Evolutionary conservation across 2,329 filamentous ascomycete genomes (phyloP), one percentile per base, ranked within the genome.

Genomic region (Hymenotorrendiella dingleyae): DNA sequence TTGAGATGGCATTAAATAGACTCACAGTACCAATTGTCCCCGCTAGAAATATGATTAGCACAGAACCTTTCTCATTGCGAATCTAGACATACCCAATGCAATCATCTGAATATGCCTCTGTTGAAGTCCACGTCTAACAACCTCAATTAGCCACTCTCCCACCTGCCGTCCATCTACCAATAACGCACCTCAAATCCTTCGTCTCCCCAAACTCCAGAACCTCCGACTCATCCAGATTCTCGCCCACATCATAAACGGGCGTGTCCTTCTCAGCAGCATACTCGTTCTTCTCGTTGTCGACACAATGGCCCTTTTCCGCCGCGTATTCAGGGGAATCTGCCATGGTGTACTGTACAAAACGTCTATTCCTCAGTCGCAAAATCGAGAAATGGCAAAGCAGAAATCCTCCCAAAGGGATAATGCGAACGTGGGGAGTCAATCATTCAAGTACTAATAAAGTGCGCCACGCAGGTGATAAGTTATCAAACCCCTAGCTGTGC

Each of bases 41-140:
- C 3, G 66, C 66, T 10, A n/a, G n/a, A n/a, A n/a, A n/a, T n/a
- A n/a, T n/a, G n/a, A n/a, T n/a, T n/a, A n/a, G n/a, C n/a, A n/a
- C n/a, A n/a, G n/a, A n/a, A n/a, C n/a, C n/a, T n/a, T n/a, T n/a
- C n/a, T n/a, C n/a, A n/a, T n/a, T n/a, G n/a, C n/a, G n/a, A n/a
- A n/a, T n/a, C n/a, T n/a, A n/a, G n/a, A n/a, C n/a, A n/a, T n/a
- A n/a, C n/a, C n/a, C n/a, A 69, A 58, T 4, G 67, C 67, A 45
- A 69, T 69, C 60, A 69, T 64, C 36, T 65, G 67, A 56, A 56
- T 54, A 55, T 69, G 67, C 17, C 66, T 63, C 43, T 70, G 67
- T n/a, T 63, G 57, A 14, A 72, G 57, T 4, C 65, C 65, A 22
- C 64, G 61, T 16, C 56, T 66, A 41, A 24, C 32, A 21, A 20